Evolutionary conservation across 2,329 filamentous ascomycete genomes (phyloP), one percentile per base, ranked within the genome.

Genomic region (Colletotrichum filicis): DNA sequence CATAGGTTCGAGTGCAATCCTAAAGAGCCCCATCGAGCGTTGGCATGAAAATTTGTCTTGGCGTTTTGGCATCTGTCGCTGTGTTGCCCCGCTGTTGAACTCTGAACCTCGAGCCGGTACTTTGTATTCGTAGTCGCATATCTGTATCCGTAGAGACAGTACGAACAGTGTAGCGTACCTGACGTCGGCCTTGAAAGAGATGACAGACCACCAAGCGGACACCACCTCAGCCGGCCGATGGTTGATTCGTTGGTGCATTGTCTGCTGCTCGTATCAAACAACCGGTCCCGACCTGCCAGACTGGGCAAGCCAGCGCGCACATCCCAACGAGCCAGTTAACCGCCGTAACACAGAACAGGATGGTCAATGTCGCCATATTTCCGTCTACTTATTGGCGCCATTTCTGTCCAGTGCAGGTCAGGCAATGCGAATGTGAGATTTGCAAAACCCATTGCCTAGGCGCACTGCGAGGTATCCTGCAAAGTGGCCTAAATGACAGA

Each of bases 31-130:
- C 71, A 65, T 66, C 49, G 66, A 56, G 30, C 35, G 55, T 61
- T 73, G 55, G 66, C 70, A 69, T 61, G 66, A 70, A 70, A 46
- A 61, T 61, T 49, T 61, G 46, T 61, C 71, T 73, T 73, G 71
- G 67, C 71, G 53, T 61, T 71, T n/a, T 73, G 60, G 66, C 53
- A 73, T 73, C 60, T 70, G 60, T 57, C 52, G 55, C 55, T 42
- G 12, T n/a, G 28, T 57, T 61, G 70, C 66, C 66, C 60, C 46
- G 66, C 56, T 56, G 46, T 59, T 53, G 63, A 69, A 68, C 64
- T 63, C 16, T 66, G 60, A 42, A 19, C 61, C n/a, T 19, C 14
- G 42, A n/a, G 42, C 26, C 35, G 30, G n/a, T 4, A 46, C 66
- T 49, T 42, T 56, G 66, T 64, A 42, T 42, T 19, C 14, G 16